Evolutionary conservation across 176 grass and related monocot species (phyloP).

Genomic region (Musa schizocarpa): DNA sequence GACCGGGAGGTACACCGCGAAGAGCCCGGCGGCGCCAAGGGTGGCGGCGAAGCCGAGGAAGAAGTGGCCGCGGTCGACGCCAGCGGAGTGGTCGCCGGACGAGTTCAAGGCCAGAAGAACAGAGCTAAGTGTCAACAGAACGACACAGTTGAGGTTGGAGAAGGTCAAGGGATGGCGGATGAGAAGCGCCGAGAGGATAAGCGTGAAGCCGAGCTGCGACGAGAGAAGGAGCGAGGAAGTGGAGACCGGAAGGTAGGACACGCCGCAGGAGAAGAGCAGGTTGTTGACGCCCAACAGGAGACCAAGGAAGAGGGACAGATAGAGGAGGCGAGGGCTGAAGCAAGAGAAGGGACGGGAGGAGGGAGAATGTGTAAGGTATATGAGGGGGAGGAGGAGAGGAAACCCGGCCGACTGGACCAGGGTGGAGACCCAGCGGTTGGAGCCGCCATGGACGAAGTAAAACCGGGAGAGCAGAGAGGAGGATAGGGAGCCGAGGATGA

Average conservation of each 20-base stretch:
- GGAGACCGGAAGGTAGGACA: conserved; percentile 79
- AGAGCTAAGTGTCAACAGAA: conserved; percentile 75
- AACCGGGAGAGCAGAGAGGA: conserved; percentile 78
- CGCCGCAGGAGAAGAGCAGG: conserved; percentile 68
- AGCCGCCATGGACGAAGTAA: conserved; percentile 79
- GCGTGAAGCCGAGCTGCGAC: conserved; percentile 74
- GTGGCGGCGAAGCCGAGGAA: conserved; percentile 62
- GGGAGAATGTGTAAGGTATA: conserved; percentile 36
- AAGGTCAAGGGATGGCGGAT: conserved; percentile 80
- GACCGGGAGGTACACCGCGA: conserved; percentile 71
- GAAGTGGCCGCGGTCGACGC: conserved; percentile 39
- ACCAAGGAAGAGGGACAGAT: conserved; percentile 46
- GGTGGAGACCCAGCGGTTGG: conserved; percentile 72
- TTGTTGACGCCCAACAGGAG: conserved; percentile 84
- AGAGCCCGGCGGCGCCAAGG: conserved; percentile 71
- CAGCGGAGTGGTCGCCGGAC: conserved; percentile 33
- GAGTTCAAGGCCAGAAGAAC: conserved; percentile 26
- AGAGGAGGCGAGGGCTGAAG: conserved; percentile 45
- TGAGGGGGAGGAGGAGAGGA: conserved; percentile 52
- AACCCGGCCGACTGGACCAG: conserved; percentile 88
- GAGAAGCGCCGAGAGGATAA: conserved; percentile 64
- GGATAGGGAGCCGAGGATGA: conserved; percentile 65
- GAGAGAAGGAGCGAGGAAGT: conserved; percentile 89
- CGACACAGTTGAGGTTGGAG: conserved; percentile 79
- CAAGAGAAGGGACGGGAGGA: conserved; percentile 38